Base-by-base conservation (phyloP, 192 early-diverging fungal species). In the Spizellomyces sp. region DNA sequence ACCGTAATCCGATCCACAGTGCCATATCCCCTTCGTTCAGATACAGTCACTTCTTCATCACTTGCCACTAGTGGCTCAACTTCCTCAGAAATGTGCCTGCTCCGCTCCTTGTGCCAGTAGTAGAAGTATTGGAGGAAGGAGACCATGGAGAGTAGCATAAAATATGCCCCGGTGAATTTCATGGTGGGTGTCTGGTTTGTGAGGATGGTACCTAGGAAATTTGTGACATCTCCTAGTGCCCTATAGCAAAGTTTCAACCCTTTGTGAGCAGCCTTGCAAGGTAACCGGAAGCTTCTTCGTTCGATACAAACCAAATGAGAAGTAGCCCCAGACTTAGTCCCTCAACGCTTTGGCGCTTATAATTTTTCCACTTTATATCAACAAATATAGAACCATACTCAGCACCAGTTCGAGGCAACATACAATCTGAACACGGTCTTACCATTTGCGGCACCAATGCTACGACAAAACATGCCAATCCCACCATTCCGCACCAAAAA, bases 151-250 rank as follows among this genome's bases (percentile, higher is more conserved):
- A 76, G 73, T 14, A 76, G 48, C 5, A 79, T 64, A 67, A 83
- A 86, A 66, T 80, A 82, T 14, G 56, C 52, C 7, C 75, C 82
- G 8, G 71, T 69, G 6, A 63, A 68, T 48, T 72, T 60, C 62
- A 83, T 77, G 6, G 81, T 69, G 43, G 79, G 55, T 46, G 80
- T 64, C 66, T 86, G 84, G 15, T 79, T 70, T n/a, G 84, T 83
- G 45, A 84, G 64, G 41, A 83, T 44, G 15, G 84, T 71, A 45
- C 82, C 84, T 9, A 76, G 8, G 14, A 76, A 70, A 46, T 80
- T 80, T 14, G 67, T 64, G 19, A 73, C 8, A 62, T 80, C 79
- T 27, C 67, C 72, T 9, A 74, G 9, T 5, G 59, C 55, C 50
- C 50, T 54, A 54, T 19, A 76, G 0, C 0, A 36, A 36, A 0